A percentile compares a stretch with the other conserved stretches of the same genome.
phyloP scores from a whole-genome alignment of 2,329 filamentous ascomycete species.

The Lithohypha guttulata region DNA sequence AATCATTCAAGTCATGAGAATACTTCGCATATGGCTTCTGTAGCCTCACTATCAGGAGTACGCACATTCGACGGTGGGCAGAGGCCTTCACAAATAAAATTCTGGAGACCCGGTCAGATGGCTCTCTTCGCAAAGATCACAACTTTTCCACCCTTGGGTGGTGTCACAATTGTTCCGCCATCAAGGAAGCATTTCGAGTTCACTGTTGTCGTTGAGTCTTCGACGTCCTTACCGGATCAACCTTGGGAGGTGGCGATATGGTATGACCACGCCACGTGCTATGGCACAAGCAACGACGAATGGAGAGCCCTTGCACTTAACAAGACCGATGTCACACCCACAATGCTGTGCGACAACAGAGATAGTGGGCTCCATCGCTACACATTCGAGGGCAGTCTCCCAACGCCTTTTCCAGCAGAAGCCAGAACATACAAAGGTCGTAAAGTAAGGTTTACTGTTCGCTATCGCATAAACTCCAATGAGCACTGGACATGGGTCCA shows the following conservation, averaged over 20 bases:
- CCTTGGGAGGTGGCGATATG: slow-evolving; percentile 66
- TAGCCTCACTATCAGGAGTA: background rate
- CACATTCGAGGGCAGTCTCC: slow-evolving; percentile 22
- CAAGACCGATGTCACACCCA: slow-evolving; percentile 22
- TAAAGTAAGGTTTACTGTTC: slow-evolving; percentile 31
- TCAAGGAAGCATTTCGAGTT: slow-evolving; percentile 43
- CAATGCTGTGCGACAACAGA: slow-evolving; percentile 21
- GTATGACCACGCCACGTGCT: slow-evolving; percentile 51
- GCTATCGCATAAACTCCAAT: slow-evolving; percentile 30
- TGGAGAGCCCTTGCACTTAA: slow-evolving; percentile 51
- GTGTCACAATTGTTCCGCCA: slow-evolving; percentile 52
- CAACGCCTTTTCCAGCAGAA: slow-evolving; percentile 15
- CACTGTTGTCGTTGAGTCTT: slow-evolving; percentile 59
- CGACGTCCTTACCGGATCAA: slow-evolving; percentile 42
- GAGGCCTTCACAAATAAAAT: slow-evolving; percentile 25
- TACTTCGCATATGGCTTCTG: slow-evolving; percentile 1
- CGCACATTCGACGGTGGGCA: slow-evolving; percentile 3
- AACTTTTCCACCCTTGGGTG: slow-evolving; percentile 62
- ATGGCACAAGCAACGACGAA: slow-evolving; percentile 23
- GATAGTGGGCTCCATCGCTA: slow-evolving; percentile 26
- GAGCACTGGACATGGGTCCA: slow-evolving; percentile 37
- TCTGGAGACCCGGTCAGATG: slow-evolving; percentile 32
- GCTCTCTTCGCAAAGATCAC: slow-evolving; percentile 45
- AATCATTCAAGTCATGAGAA: slow-evolving; percentile 1
- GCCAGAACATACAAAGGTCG: slow-evolving; percentile 19